Base-by-base conservation (phyloP, 176 grass and related monocot species). In the Guadua angustifolia region DNA sequence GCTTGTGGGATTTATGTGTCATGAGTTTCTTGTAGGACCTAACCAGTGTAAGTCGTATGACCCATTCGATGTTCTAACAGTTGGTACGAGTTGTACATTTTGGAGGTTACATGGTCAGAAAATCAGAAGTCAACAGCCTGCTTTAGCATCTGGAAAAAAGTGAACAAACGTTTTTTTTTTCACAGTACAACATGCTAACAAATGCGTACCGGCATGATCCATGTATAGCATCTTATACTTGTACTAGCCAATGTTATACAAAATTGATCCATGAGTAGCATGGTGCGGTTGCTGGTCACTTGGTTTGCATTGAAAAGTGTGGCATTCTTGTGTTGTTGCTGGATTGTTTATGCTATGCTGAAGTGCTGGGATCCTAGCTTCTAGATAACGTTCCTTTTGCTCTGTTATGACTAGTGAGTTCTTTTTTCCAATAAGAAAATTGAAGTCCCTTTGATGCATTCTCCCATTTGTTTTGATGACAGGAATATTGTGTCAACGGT, bases 401-500 rank as follows among this genome's bases (percentile, higher is more conserved):
- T 76, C 26, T 85, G 21, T 26, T 65, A 19, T 8, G 13, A 33
- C 57, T 25, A 55, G 12, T 9, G 24, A 3, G 5, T 16, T 10
- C 7, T 62, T 35, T 35, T 84, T 60, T 4, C 7, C 19, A 12
- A 11, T 50, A 11, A 57, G 36, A 81, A 65, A n/a, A n/a, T 7
- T 45, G 11, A 44, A 0, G 19, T 49, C 5, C 3, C 14, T 42
- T 49, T 77, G 44, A 55, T 19, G 3, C 49, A 18, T 46, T 12
- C 9, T 53, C 24, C 0, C 67, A 42, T 25, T 75, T 85, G 25
- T 80, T 57, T 79, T 79, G 38, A 65, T 89, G 56, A 24, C 84
- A 98, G 96, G 87, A 98, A 98, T 71, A 98, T 98, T 0, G 96
- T 98, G 33, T 98, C 96, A 7, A 98, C 96, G 4, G 96, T 98